Percentiles rank a stretch among this genome's conserved stretches.
Evolutionary conservation across 2,329 filamentous ascomycete genomes (phyloP).

Genomic region (Sporothrix variecibatus): DNA sequence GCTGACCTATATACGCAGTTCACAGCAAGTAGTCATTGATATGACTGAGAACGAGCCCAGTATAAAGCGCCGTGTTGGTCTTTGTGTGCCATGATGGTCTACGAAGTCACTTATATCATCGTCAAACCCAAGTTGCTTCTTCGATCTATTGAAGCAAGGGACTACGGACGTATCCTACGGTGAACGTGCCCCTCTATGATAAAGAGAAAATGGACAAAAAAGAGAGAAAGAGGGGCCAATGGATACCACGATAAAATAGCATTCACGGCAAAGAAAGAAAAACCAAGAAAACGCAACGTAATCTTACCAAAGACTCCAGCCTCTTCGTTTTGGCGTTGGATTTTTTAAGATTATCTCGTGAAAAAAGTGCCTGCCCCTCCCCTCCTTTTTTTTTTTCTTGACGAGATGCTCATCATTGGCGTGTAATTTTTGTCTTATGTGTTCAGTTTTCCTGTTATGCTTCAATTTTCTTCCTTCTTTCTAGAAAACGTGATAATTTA

Average conservation of each 20-base stretch:
- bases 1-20: too few species aligned
- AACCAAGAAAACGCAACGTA: background rate
- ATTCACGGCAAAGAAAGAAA: background rate
- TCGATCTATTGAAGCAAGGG: background rate
- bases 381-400: background rate
- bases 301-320: background rate
- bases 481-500: background rate
- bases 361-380: background rate
- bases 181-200: background rate
- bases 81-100: background rate
- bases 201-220: background rate
- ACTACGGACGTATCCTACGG: background rate
- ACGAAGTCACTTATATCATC: background rate
- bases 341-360: conserved; percentile 9
- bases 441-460: background rate
- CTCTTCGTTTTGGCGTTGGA: background rate
- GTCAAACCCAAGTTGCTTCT: background rate
- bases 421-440: background rate
- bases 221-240: conserved; percentile 4
- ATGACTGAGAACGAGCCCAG: background rate
- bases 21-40: background rate
- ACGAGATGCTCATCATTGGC: background rate
- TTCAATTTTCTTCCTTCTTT: background rate
- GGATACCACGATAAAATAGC: background rate
- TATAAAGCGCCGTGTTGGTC: background rate